Conservation (phyloP, 805 yeast genomes). For the Yamadazyma tumulicola region DNA sequence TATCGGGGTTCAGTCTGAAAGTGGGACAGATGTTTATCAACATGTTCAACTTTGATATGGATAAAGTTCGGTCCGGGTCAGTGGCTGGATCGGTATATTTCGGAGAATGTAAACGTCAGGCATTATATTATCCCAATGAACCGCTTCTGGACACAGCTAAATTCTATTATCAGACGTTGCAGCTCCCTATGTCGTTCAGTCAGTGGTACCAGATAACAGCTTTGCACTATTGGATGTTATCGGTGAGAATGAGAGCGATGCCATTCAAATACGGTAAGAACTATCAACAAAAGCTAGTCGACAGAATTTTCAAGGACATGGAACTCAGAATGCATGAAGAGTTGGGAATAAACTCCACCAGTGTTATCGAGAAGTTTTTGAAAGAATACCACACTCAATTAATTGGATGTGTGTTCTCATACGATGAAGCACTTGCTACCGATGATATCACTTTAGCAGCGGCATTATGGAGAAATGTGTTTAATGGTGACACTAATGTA, state of each 20-base stretch:
- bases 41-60: constrained; percentile 80
- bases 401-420: constrained; percentile 83
- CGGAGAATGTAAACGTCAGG: constrained; percentile 84
- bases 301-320: constrained; percentile 84
- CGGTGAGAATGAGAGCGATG: constrained; percentile 94
- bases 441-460: constrained; percentile 76
- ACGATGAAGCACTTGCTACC: constrained; percentile 85
- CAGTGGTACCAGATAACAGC: constrained; percentile 94
- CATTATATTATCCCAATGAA: constrained; percentile 70
- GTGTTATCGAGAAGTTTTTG: constrained; percentile 79
- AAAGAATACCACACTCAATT: constrained; percentile 89
- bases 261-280: constrained; percentile 85
- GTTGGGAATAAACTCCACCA: constrained; percentile 75
- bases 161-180: constrained; percentile 82
- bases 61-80: constrained; percentile 86
- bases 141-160: constrained; percentile 67
- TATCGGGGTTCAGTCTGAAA: constrained; percentile 35
- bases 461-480: constrained; percentile 87
- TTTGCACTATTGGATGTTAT: constrained; percentile 89
- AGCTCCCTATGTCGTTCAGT: constrained; percentile 81
- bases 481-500: constrained; percentile 76
- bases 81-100: constrained; percentile 88
- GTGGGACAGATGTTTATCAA: constrained; percentile 65
- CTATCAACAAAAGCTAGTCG: constrained; percentile 89
- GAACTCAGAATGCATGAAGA: constrained; percentile 83